These are phyloP conservation scores for Musa acuminata DNA, from an alignment of 176 grass and related monocot species.

Conservation along the genomic window DNA sequence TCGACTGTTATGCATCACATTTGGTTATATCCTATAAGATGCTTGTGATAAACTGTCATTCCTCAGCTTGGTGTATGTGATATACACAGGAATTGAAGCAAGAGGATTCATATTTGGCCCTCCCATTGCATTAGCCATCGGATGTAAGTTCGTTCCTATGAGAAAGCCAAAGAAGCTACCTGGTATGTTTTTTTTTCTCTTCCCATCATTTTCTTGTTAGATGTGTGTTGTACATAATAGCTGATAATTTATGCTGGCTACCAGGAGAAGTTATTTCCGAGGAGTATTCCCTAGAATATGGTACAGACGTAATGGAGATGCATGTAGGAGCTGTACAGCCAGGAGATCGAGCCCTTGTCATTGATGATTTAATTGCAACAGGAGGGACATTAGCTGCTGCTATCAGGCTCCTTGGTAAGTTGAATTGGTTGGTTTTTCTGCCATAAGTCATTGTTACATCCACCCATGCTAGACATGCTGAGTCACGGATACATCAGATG, in stretches of 20 bases:
- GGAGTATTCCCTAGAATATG: slow-evolving; percentile 87
- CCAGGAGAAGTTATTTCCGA: slow-evolving; percentile 86
- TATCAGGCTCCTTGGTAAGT: slow-evolving; percentile 65
- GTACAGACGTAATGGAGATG: slow-evolving; percentile 89
- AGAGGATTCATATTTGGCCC: slow-evolving; percentile 96
- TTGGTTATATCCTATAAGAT: not conserved
- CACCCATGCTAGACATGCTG: not conserved
- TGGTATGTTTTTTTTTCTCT: slow-evolving; percentile 35
- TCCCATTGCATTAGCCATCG: slow-evolving; percentile 88
- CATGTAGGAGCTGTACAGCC: slow-evolving; percentile 82
- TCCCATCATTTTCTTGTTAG: not conserved
- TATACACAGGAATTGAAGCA: slow-evolving; percentile 70
- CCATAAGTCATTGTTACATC: not conserved
- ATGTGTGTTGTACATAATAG: slow-evolving; percentile 3
- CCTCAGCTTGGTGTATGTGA: not conserved
- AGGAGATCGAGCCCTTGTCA: slow-evolving; percentile 46
- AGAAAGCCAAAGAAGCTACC: slow-evolving; percentile 94
- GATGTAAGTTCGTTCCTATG: slow-evolving; percentile 92
- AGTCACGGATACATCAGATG: not conserved
- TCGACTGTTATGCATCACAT: too few species aligned
- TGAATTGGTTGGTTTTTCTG: not conserved
- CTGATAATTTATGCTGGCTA: slow-evolving; percentile 24
- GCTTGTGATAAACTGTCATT: not conserved
- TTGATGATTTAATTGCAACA: slow-evolving; percentile 94
- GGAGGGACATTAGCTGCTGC: slow-evolving; percentile 79